These are phyloP conservation scores for Nicotiana attenuata DNA, from an alignment of 257 asterid species.

Conservation along the genomic window DNA sequence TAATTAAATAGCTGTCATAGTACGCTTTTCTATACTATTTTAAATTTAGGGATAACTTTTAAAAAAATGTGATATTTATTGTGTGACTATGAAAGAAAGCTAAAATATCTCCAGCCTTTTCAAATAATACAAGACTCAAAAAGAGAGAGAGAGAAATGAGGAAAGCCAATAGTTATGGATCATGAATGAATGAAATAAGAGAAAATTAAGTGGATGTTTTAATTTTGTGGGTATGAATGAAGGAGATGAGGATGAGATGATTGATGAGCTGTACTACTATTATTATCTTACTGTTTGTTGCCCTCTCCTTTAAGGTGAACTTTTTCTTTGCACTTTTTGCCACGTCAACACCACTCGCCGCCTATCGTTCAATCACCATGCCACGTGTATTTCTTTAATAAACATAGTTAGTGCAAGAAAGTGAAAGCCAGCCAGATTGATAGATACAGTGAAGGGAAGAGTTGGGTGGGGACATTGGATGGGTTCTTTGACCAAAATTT, in stretches of 20 bases:
- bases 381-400: not conserved
- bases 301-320: not conserved
- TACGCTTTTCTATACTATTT: not conserved
- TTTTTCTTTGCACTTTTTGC: conserved; percentile 7
- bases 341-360: conserved; percentile 7
- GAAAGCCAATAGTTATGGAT: conserved; percentile 2
- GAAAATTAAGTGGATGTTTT: not conserved
- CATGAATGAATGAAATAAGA: not conserved
- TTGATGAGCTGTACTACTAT: not conserved
- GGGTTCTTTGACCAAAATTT: not conserved
- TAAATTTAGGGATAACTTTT: not conserved
- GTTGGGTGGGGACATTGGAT: not conserved
- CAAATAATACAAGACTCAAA: not conserved
- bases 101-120: not conserved
- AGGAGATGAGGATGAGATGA: not conserved
- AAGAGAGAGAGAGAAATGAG: not conserved
- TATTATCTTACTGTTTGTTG: not conserved
- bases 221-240: not conserved
- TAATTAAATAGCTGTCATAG: not conserved
- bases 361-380: not conserved
- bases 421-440: conserved; percentile 1
- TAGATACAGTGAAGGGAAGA: not conserved
- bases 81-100: not conserved
- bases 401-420: conserved; percentile 4
- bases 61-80: not conserved